Conservation (phyloP, 805 yeast species). For the Teunomyces gatunensis region DNA sequence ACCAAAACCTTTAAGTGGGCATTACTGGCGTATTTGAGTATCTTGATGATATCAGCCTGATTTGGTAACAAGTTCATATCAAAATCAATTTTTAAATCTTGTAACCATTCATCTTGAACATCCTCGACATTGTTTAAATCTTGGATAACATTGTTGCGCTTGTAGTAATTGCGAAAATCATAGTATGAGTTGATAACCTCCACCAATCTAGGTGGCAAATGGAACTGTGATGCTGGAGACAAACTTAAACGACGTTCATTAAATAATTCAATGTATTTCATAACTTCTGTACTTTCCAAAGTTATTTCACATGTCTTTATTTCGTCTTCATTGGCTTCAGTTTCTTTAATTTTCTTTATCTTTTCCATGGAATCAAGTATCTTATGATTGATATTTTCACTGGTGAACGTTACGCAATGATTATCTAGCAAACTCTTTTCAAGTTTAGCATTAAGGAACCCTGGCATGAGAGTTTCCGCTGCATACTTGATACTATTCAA, state of each 20-base stretch:
- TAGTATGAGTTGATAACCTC: slow-evolving; percentile 55
- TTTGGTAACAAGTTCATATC: slow-evolving; percentile 36
- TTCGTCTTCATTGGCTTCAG: slow-evolving; percentile 12
- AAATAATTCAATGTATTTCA: slow-evolving; percentile 36
- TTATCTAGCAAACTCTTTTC: slow-evolving; percentile 49
- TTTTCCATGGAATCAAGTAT: slow-evolving; percentile 11
- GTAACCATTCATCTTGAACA: slow-evolving; percentile 23
- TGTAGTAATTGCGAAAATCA: slow-evolving; percentile 21
- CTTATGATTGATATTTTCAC: slow-evolving; percentile 10
- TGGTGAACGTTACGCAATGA: slow-evolving; percentile 14
- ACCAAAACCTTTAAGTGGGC: slow-evolving; percentile 41
- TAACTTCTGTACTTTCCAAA: slow-evolving; percentile 32
- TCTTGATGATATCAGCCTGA: slow-evolving; percentile 32
- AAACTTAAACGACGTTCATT: slow-evolving; percentile 63
- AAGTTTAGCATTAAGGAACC: slow-evolving; percentile 71
- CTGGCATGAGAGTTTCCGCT: slow-evolving; percentile 75
- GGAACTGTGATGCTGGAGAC: slow-evolving; percentile 80
- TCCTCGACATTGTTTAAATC: slow-evolving; percentile 21
- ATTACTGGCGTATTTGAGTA: slow-evolving; percentile 36
- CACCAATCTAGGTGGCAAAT: slow-evolving; percentile 60
- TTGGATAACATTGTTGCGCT: slow-evolving; percentile 21
- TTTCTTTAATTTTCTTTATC: slow-evolving; percentile 11
- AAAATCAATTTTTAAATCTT: slow-evolving; percentile 24
- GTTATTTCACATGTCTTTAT: slow-evolving; percentile 15
- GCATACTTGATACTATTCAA: slow-evolving; percentile 72